Conservation (phyloP, 257 asterid genomes). For the Knoxia roxburghii region DNA sequence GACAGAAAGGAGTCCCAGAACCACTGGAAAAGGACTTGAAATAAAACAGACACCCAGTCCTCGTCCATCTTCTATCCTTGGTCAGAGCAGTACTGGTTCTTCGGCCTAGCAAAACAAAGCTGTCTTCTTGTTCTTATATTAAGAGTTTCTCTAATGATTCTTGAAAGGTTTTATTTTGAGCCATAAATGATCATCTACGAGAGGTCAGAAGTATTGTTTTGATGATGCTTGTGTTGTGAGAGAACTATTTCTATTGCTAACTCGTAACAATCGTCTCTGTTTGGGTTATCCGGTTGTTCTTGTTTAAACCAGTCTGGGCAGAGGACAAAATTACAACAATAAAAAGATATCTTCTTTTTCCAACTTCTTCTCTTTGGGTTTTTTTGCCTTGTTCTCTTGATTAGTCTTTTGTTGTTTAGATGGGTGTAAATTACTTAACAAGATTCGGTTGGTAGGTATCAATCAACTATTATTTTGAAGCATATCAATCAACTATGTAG, state of each 20-base stretch:
- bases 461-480: no score
- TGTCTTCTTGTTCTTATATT: slow-evolving; percentile 12
- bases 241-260: slow-evolving; percentile 4
- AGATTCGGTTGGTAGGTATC: no score
- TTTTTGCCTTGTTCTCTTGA: not conserved
- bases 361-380: not conserved
- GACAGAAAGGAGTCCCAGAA: slow-evolving; percentile 42
- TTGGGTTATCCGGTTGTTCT: not conserved
- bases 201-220: slow-evolving; percentile 7
- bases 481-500: no score
- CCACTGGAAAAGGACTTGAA: slow-evolving; percentile 34
- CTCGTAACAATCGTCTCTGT: not conserved
- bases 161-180: slow-evolving; percentile 8
- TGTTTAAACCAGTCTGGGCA: slow-evolving; percentile 14
- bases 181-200: not conserved
- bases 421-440: not conserved
- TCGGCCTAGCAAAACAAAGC: slow-evolving; percentile 28
- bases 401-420: not conserved
- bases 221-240: not conserved
- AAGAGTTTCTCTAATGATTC: slow-evolving; percentile 5
- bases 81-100: slow-evolving; percentile 37
- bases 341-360: slow-evolving; percentile 1
- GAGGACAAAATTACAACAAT: slow-evolving; percentile 11
- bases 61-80: slow-evolving; percentile 52
- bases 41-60: slow-evolving; percentile 64